Percentiles rank a stretch among this genome's conserved stretches.
Evolutionary conservation across 495 filamentous ascomycete species (phyloP).

Genomic region (Penicilliopsis zonata): DNA sequence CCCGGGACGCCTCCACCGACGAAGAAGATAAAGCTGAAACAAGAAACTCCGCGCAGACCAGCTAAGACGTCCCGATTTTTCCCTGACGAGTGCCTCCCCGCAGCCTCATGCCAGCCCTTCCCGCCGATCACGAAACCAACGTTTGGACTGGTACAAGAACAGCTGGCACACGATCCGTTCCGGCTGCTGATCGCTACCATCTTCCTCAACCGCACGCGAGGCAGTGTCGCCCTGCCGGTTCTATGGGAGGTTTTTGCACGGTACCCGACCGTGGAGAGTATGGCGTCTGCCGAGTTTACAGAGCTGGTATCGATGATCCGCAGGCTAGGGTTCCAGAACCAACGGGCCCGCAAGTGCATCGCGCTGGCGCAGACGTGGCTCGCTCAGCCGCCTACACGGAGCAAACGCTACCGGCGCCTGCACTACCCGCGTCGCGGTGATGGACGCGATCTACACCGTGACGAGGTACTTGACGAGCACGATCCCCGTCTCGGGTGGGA

Average conservation of each 20-base stretch:
- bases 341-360: constrained; percentile 48
- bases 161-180: constrained; percentile 58
- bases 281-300: constrained; percentile 44
- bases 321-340: constrained; percentile 64
- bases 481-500: constrained; percentile 56
- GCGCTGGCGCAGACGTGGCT: constrained; percentile 62
- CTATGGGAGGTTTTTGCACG: constrained; percentile 53
- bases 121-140: constrained; percentile 46
- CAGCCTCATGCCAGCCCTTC: constrained; percentile 55
- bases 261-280: constrained; percentile 54
- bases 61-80: constrained; percentile 39
- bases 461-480: constrained; percentile 35
- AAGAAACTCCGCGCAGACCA: neutral
- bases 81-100: constrained; percentile 25
- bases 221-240: constrained; percentile 62
- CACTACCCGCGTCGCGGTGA: constrained; percentile 53
- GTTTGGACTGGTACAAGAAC: constrained; percentile 81
- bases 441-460: constrained; percentile 39
- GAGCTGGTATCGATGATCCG: constrained; percentile 53
- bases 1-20: constrained; percentile 1
- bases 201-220: constrained; percentile 73
- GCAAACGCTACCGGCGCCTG: constrained; percentile 48
- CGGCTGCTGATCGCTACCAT: constrained; percentile 62
- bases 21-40: neutral
- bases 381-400: constrained; percentile 43